These are phyloP conservation scores for Amaranthus cruentus DNA, from an alignment of 148 eudicot genomes.

Conservation along the genomic window DNA sequence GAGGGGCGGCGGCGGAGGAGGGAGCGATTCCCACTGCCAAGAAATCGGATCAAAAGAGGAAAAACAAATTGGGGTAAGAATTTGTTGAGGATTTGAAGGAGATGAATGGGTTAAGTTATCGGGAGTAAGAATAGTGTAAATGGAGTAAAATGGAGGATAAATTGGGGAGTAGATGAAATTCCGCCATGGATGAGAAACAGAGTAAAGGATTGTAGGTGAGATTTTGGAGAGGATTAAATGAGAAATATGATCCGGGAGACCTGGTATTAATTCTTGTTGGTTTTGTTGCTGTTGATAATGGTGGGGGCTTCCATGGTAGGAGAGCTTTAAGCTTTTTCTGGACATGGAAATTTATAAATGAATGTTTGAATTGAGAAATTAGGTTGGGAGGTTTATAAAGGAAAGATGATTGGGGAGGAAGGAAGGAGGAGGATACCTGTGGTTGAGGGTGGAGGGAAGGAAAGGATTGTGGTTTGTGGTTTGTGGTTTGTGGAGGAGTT, in stretches of 20 bases:
- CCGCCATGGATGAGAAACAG: constrained; percentile 61
- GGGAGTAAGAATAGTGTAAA: constrained; percentile 43
- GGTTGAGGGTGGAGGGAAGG: background rate
- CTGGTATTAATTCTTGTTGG: constrained; percentile 40
- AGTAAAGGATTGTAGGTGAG: constrained; percentile 48
- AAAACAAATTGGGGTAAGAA: constrained; percentile 20
- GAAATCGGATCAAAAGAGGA: constrained; percentile 47
- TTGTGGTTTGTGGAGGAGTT: background rate
- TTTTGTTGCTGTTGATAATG: background rate
- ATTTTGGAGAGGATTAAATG: constrained; percentile 45
- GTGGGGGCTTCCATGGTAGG: constrained; percentile 4
- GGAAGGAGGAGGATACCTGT: background rate
- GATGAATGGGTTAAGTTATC: background rate
- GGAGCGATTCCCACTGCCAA: constrained; percentile 39
- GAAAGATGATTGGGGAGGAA: background rate
- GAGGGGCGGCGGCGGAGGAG: constrained; percentile 41
- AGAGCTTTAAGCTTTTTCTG: background rate
- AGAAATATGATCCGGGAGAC: constrained; percentile 66
- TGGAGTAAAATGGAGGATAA: constrained; percentile 59
- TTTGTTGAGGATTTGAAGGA: background rate
- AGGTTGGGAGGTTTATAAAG: background rate
- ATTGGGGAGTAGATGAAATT: constrained; percentile 54
- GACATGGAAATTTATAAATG: background rate
- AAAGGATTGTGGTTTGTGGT: background rate
- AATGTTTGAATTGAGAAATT: no score